Evolutionary conservation across 2,329 filamentous ascomycete genomes (phyloP), one percentile per base, ranked within the genome.

Genomic region (Penicillium sp.): DNA sequence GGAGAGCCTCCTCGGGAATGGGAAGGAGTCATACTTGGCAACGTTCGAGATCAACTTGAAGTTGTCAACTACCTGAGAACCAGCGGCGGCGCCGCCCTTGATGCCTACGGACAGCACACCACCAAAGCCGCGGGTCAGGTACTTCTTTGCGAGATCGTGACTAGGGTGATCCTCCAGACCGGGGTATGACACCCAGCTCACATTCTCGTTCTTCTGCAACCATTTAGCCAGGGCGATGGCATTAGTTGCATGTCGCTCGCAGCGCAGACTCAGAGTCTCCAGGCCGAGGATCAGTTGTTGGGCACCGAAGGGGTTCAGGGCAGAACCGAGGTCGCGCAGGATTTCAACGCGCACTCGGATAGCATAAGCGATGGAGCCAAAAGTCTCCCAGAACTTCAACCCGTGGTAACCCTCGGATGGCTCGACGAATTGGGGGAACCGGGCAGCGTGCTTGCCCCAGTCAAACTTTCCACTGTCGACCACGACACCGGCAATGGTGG

Each of bases 1-100:
- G 19, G n/a, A 15, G n/a, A 29, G 12, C n/a, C 15, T 7, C 6
- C 2, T 24, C 22, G 22, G 22, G 22, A 24, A 44, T 10, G 7
- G 12, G 24, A 41, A 43, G 45, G 9, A 45, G 34, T n/a, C n/a
- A n/a, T 69, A 78, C 76, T 98, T 98, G 51, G 93, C 93, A 59
- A 97, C 75, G 72, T 97, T 96, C 17, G 88, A 95, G 62, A 97
- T 88, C 59, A 98, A 74, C 78, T 94, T 93, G 76, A 98, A 94
- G 60, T 83, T 83, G 71, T 98, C 93, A 45, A 97, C 93, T 29
- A 97, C 82, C 70, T 89, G 83, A 67, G 82, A 86, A 53, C 93
- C 91, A 15, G 86, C 88, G n/a, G 74, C 77, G 53, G 81, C 87
- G 53, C 87, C 89, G 3, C 91, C 90, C 75, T 94, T 95, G 54